Evolutionary conservation across 306 rosid species (phyloP).

Genomic region (Vigna nakashimae): DNA sequence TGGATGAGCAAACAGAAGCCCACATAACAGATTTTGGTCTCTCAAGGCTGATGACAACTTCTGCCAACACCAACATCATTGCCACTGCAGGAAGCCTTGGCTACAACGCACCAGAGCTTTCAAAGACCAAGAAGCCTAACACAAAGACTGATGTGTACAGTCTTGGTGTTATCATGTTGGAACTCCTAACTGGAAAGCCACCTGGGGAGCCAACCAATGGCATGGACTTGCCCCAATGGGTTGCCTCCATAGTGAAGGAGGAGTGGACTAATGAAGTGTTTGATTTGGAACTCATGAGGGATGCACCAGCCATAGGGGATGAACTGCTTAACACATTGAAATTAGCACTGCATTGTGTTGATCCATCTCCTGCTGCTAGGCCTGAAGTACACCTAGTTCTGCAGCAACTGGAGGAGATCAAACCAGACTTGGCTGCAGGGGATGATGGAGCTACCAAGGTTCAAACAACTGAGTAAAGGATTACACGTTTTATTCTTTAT

Average conservation of each 20-base stretch:
- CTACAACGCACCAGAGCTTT: conserved; percentile 86
- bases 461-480: conserved; percentile 46
- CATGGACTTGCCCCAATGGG: conserved; percentile 91
- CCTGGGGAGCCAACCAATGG: conserved; percentile 85
- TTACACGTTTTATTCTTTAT: conserved; percentile 50
- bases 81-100: conserved; percentile 92
- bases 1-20: conserved; percentile 71
- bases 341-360: conserved; percentile 86
- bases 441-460: conserved; percentile 53
- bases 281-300: conserved; percentile 86
- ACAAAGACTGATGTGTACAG: conserved; percentile 64
- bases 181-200: conserved; percentile 84
- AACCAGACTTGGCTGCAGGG: conserved; percentile 62
- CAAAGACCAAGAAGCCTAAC: conserved; percentile 72
- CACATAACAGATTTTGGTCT: conserved; percentile 85
- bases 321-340: conserved; percentile 84
- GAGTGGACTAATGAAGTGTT: conserved; percentile 94
- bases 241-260: conserved; percentile 87
- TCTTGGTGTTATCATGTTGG: conserved; percentile 84
- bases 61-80: conserved; percentile 78
- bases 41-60: conserved; percentile 79
- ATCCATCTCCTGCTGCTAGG: conserved; percentile 81
- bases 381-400: conserved; percentile 84
- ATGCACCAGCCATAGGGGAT: conserved; percentile 68
- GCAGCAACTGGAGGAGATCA: conserved; percentile 77